These are phyloP conservation scores for Amanita phalloides DNA, from an alignment of 768 basidiomycete species.

Conservation along the genomic window DNA sequence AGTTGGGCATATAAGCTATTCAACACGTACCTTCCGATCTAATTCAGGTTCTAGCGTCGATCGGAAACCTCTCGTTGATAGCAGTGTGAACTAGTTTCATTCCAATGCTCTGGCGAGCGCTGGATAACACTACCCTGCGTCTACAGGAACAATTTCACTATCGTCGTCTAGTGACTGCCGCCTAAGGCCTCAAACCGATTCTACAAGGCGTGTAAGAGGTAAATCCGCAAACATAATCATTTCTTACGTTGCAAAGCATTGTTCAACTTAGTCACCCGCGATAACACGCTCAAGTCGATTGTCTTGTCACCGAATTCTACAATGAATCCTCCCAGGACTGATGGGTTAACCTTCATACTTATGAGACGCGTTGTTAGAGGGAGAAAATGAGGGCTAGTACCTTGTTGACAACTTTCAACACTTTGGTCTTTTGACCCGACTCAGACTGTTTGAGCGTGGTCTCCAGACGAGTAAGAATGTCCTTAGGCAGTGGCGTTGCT, in stretches of 20 bases:
- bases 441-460: constrained; percentile 77
- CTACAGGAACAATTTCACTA: background rate
- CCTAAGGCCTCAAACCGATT: constrained; percentile 24
- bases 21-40: background rate
- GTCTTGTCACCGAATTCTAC: constrained; percentile 99
- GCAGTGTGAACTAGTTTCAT: background rate
- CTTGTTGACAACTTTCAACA: constrained; percentile 87
- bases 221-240: background rate
- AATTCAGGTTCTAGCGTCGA: background rate
- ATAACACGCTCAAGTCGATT: constrained; percentile 90
- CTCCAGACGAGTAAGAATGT: constrained; percentile 71
- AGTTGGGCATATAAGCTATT: background rate
- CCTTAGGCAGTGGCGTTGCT: constrained; percentile 69
- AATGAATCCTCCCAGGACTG: constrained; percentile 84
- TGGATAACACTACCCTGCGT: background rate
- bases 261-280: constrained; percentile 93
- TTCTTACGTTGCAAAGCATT: constrained; percentile 70
- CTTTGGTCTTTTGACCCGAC: constrained; percentile 79
- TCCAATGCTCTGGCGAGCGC: background rate
- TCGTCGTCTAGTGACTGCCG: background rate
- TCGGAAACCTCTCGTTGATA: background rate
- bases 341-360: constrained; percentile 68
- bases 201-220: constrained; percentile 11
- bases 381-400: constrained; percentile 26
- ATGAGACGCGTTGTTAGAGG: background rate